Conservation (phyloP, 176 grass and related monocot genomes). For the Carex myosuroides region DNA sequence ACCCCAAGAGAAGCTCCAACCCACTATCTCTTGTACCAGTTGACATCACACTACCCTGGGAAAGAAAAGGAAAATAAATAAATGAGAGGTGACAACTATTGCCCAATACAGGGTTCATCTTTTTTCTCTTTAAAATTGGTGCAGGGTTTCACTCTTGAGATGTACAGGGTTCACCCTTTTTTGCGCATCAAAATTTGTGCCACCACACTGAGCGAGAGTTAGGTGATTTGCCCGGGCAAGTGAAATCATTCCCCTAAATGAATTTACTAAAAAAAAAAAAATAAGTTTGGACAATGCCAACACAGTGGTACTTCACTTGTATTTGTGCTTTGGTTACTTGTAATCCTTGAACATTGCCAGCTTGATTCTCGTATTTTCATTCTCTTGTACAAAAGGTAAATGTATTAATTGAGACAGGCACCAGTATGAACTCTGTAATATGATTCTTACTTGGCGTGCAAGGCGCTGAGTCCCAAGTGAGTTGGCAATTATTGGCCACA, state of each 20-base stretch:
- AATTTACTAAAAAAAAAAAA: slow-evolving; percentile 12
- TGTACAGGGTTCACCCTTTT: too few species aligned
- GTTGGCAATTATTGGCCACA: slow-evolving; percentile 85
- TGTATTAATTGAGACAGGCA: not conserved
- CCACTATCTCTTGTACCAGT: slow-evolving; percentile 92
- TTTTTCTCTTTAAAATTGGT: too few species aligned
- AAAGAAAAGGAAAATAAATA: slow-evolving; percentile 6
- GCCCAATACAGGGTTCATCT: too few species aligned
- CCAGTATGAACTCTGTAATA: not conserved
- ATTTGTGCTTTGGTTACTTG: not conserved
- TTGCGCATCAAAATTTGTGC: too few species aligned
- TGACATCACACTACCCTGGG: slow-evolving; percentile 69
- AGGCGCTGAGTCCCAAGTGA: slow-evolving; percentile 51
- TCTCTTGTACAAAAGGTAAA: not conserved
- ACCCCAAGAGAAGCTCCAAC: slow-evolving; percentile 67
- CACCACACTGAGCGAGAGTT: too few species aligned
- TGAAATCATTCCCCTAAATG: too few species aligned
- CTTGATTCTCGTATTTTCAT: not conserved
- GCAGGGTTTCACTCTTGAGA: too few species aligned
- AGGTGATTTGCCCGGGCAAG: too few species aligned
- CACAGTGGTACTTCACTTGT: not conserved
- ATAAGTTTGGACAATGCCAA: not conserved
- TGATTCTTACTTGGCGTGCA: slow-evolving; percentile 73
- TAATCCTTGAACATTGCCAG: not conserved
- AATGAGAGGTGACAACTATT: not conserved